phyloP scores from a whole-genome alignment of 495 filamentous ascomycete species.

The Aspergillus asperescens region DNA sequence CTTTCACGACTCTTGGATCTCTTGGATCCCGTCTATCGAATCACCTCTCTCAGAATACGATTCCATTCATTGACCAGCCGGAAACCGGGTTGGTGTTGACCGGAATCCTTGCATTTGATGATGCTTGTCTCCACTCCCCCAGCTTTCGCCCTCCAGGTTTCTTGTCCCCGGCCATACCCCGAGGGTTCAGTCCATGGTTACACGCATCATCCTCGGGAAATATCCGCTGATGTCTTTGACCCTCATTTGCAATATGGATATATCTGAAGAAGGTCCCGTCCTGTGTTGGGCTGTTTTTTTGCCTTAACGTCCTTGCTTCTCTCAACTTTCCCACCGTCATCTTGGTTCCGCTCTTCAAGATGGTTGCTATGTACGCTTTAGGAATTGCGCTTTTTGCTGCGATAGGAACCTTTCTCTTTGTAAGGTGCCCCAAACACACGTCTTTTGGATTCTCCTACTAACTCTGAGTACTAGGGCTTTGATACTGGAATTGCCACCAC shows the following conservation, averaged over 20 bases:
- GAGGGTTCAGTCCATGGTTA: slow-evolving; percentile 14
- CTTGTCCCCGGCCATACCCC: slow-evolving; percentile 28
- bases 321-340: background rate
- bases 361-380: slow-evolving; percentile 41
- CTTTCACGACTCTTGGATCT: background rate
- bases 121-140: slow-evolving; percentile 6
- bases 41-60: background rate
- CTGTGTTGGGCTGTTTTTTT: background rate
- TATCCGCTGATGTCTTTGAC: slow-evolving; percentile 8
- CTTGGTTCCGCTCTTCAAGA: slow-evolving; percentile 15
- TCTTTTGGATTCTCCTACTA: background rate
- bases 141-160: slow-evolving; percentile 4
- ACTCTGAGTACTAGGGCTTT: slow-evolving; percentile 39
- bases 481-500: slow-evolving; percentile 57
- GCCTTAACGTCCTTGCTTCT: background rate
- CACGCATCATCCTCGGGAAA: slow-evolving; percentile 24
- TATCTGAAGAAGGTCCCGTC: slow-evolving; percentile 2
- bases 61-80: background rate
- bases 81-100: slow-evolving; percentile 3
- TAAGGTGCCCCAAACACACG: slow-evolving; percentile 22
- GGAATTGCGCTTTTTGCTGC: slow-evolving; percentile 51
- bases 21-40: background rate
- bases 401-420: slow-evolving; percentile 54
- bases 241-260: background rate
- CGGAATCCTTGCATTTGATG: background rate